Base-by-base conservation (phyloP, 768 basidiomycete species). In the Boletus tomentosulus region DNA sequence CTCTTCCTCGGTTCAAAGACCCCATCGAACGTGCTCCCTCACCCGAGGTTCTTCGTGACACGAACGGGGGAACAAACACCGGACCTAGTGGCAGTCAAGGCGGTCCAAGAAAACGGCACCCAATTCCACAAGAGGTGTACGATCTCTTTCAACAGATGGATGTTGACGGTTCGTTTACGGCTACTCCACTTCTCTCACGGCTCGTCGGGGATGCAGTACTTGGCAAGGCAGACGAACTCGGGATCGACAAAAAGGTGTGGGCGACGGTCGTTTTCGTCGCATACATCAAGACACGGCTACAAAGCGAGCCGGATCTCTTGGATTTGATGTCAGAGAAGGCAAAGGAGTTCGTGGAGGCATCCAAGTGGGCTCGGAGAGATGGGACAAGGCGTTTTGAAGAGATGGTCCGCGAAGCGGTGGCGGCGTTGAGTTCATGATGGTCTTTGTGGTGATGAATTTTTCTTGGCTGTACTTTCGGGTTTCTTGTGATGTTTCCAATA, bases 121-220 rank as follows among this genome's bases (percentile, higher is more conserved):
- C 61, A 0, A 42, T 75, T 11, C 22, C 61, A 2, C 48, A 35
- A 4, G 62, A 67, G 30, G 71, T 78, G 5, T 55, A 75, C 16
- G 51, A 69, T 3, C 63, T 83, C 38, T 64, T 78, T 11, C 56
- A 58, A 13, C 54, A 76, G 22, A 78, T 81, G 67, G 45, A 56
- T 3, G 71, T 72, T 27, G 77, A 82, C 48, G 83, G 83, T 0
- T 80, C 80, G 1, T 84, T 80, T 62, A n/a, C 59, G 8, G 54
- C 66, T 1, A 58, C 68, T 31, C 58, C 71, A 3, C 38, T 59
- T 1, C 64, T 81, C 7, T 57, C 57, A 0, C 46, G 10, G 13
- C 62, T 83, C 34, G 68, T 80, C 5, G 78, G 79, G 7, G 49
- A 61, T 0, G 55, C 53, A 0, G 68, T 71, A 1, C 46, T 76